Base-by-base conservation (phyloP, 192 early-diverging fungal genomes). In the Phycomyces blakesleeanus region DNA sequence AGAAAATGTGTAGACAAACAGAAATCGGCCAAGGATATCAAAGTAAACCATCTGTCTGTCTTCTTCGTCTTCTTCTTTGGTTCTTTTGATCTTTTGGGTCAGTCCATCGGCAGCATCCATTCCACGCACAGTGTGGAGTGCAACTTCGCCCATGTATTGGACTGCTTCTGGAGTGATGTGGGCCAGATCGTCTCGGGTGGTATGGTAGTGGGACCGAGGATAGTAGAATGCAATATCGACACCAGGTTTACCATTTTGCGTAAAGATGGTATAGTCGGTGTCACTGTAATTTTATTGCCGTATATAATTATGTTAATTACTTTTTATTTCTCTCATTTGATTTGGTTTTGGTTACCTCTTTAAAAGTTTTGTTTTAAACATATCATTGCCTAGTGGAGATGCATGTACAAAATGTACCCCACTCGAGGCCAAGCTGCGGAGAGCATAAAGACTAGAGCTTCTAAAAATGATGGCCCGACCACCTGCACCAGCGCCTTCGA, bases 401-500 rank as follows among this genome's bases (percentile, higher is more conserved):
- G 80, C 84, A 40, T 80, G 78, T 21, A 67, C 61, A 38, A 75
- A 76, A 26, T 72, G 66, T 14, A 76, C 75, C 47, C 79, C 78
- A 12, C 67, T 72, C 11, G 51, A 29, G 25, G 57, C 55, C 14
- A 57, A 29, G 15, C 72, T 63, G 24, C 54, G 68, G 25, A 80
- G 63, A 44, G 64, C 74, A 22, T 47, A 9, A 20, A 63, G 61
- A 59, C 69, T 75, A 51, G 65, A 69, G 6, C 66, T 50, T 40
- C 87, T 81, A 71, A 87, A 87, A 26, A 89, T 59, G 52, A 84
- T 69, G 9, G 83, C 81, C 29, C 82, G 78, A 20, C 87, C 87
- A 42, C 87, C 87, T 34, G 87, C 87, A 47, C 87, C 86, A 61
- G 84, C 85, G 11, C 83, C 85, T 67, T 89, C 87, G 16, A 89